A percentile compares a stretch with the other conserved stretches of the same genome.
Conservation (phyloP, 169 alveolate genomes). For the Babesia bigemina region DNA sequence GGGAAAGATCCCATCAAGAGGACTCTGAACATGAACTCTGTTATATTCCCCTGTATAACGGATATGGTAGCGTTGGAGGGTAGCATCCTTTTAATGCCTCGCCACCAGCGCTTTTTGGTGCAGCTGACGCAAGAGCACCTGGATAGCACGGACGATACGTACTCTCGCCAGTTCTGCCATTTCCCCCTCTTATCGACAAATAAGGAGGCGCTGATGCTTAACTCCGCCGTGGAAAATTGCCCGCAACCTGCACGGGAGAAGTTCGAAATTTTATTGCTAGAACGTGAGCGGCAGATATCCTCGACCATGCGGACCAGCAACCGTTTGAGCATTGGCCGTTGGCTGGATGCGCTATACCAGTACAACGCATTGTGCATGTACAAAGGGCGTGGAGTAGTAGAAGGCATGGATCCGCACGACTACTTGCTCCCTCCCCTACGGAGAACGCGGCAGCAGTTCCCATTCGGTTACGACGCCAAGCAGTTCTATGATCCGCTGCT, state of each 20-base stretch:
- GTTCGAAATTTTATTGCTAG: constrained; percentile 7
- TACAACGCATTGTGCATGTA: constrained; percentile 45
- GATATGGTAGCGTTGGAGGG: constrained; percentile 25
- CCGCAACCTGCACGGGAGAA: background rate
- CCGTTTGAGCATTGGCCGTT: constrained; percentile 30
- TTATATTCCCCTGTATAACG: constrained; percentile 40
- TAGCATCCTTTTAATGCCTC: constrained; percentile 39
- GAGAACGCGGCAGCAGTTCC: constrained; percentile 31
- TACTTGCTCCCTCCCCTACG: constrained; percentile 28
- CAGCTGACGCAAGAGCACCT: constrained; percentile 49
- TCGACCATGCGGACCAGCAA: background rate
- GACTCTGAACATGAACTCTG: constrained; percentile 43
- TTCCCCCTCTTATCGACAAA: constrained; percentile 52
- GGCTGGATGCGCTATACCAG: constrained; percentile 38
- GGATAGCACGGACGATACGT: constrained; percentile 48
- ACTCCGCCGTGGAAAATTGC: constrained; percentile 3
- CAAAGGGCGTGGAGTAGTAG: constrained; percentile 18
- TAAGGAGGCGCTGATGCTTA: constrained; percentile 41
- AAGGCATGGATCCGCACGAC: constrained; percentile 30
- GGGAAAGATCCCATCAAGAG: constrained; percentile 29
- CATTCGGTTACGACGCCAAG: constrained; percentile 38
- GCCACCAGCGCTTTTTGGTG: constrained; percentile 44
- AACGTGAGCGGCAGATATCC: constrained; percentile 17
- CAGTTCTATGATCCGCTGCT: constrained; percentile 30
- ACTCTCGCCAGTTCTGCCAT: constrained; percentile 45